Evolutionary conservation across 495 filamentous ascomycete species (phyloP), one percentile per base, ranked within the genome.

Genomic region (Aspergillus avenaceus): DNA sequence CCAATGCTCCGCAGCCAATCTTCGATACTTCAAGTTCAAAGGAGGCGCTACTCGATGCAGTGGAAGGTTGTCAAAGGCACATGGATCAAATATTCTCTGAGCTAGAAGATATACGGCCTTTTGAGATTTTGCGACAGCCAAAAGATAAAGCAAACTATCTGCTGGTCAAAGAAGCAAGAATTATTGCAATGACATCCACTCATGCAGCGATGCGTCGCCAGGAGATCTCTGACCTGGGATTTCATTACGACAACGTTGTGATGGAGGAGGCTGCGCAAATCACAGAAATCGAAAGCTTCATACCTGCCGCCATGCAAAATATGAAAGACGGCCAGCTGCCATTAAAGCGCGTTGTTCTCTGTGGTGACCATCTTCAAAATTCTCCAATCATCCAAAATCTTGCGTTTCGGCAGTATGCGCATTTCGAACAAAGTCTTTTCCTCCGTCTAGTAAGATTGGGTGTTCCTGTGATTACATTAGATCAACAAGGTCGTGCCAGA

Each of bases 251-350:
- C 69, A 97, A 96, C 55, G 87, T 99, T 12, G 76, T 99, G 43
- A 96, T 99, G 92, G 93, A 99, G 78, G 93, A 99, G 73, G 91
- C 93, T 2, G 93, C 93, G 18, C 93, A 99, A 58, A 95, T 97
- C 61, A 97, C 95, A 8, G 93, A 99, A 63, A 87, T 97, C 36
- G 95, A 97, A 61, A 95, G 88, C 60, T 97, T 99, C 69, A 91
- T 97, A 45, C 93, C 93, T 16, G 70, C 95, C 7, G 88, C 90
- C 28, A 76, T 99, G 59, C 93, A 99, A 63, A 88, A 88, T 34
- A 67, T 66, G 65, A 83, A 85, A 61, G 70, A 83, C 49, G 87
- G 87, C 28, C 75, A 88, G 55, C 75, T 86, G 41, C 81, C 84
- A 9, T 67, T 99, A 11, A 90, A 96, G 65, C 77, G 95, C 8